Conservation (phyloP, 108 stramenopile genomes). For the Schizochytrium sp. region DNA sequence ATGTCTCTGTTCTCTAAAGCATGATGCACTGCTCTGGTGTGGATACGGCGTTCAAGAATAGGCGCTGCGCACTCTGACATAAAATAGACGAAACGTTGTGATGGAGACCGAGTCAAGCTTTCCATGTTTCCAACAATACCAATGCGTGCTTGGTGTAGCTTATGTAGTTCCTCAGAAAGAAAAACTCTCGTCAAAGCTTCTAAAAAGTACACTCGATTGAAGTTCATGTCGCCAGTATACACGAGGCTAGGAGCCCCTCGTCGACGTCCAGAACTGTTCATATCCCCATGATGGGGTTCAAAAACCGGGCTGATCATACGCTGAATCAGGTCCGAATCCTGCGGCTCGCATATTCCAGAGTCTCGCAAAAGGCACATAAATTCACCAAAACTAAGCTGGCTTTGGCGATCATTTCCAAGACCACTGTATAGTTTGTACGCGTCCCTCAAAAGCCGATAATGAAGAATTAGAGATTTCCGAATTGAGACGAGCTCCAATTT, state of each 20-base stretch:
- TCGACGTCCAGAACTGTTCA: not conserved
- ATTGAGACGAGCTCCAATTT: not conserved
- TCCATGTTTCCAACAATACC: not conserved
- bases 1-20: not conserved
- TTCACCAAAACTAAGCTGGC: not conserved
- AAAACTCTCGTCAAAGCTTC: not conserved
- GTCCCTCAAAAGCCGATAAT: not conserved
- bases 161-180: not conserved
- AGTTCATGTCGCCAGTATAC: not conserved
- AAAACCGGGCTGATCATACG: not conserved
- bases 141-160: not conserved
- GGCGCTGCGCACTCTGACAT: not conserved
- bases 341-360: not conserved
- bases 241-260: not conserved
- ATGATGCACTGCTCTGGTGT: not conserved
- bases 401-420: not conserved
- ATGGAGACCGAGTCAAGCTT: not conserved
- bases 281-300: not conserved
- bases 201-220: not conserved
- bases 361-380: conserved; percentile 12
- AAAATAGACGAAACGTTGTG: not conserved
- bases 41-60: not conserved
- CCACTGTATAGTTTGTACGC: conserved; percentile 29
- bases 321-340: conserved; percentile 5
- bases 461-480: not conserved